Evolutionary conservation across 2,329 filamentous ascomycete species (phyloP).

Genomic region (Alternaria metachromatica): DNA sequence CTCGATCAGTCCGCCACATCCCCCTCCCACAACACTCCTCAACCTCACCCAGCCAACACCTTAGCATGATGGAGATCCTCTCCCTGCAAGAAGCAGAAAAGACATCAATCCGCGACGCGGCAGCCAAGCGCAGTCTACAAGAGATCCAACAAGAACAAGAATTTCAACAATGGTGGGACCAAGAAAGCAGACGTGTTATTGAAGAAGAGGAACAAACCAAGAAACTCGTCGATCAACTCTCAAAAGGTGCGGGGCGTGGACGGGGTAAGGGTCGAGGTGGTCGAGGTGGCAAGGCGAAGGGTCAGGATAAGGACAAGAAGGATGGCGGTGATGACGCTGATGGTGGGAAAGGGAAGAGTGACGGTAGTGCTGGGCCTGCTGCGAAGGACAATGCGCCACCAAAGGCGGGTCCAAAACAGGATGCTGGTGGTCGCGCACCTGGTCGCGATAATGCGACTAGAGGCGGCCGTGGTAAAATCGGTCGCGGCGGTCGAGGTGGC

Average conservation of each 20-base stretch:
- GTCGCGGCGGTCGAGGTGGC: slow-evolving; percentile 31
- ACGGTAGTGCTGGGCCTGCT: slow-evolving; percentile 6
- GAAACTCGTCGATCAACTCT: slow-evolving; percentile 39
- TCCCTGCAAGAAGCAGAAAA: slow-evolving; percentile 86
- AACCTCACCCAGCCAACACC: slow-evolving; percentile 68
- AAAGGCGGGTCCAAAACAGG: slow-evolving; percentile 13
- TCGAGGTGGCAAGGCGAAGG: slow-evolving; percentile 16
- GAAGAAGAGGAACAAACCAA: slow-evolving; percentile 61
- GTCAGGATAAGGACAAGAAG: slow-evolving; percentile 40
- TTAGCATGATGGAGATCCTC: slow-evolving; percentile 88
- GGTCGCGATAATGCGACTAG: slow-evolving; percentile 11
- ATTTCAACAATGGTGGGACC: slow-evolving; percentile 96
- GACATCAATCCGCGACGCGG: slow-evolving; percentile 79
- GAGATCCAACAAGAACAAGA: slow-evolving; percentile 98
- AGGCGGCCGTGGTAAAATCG: slow-evolving; percentile 25
- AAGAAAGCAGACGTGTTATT: slow-evolving; percentile 76
- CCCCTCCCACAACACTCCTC: slow-evolving; percentile 65
- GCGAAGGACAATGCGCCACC: slow-evolving; percentile 4
- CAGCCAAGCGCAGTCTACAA: slow-evolving; percentile 84
- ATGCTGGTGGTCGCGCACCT: slow-evolving; percentile 10
- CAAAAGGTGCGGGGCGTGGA: slow-evolving; percentile 28
- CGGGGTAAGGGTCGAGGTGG: slow-evolving; percentile 34
- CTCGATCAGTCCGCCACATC: slow-evolving; percentile 57
- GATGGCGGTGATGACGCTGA: slow-evolving; percentile 21
- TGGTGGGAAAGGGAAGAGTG: slow-evolving; percentile 23